These are phyloP conservation scores for Magnusiomyces fungicola DNA, from an alignment of 1,139 yeast genomes.

Conservation along the genomic window DNA sequence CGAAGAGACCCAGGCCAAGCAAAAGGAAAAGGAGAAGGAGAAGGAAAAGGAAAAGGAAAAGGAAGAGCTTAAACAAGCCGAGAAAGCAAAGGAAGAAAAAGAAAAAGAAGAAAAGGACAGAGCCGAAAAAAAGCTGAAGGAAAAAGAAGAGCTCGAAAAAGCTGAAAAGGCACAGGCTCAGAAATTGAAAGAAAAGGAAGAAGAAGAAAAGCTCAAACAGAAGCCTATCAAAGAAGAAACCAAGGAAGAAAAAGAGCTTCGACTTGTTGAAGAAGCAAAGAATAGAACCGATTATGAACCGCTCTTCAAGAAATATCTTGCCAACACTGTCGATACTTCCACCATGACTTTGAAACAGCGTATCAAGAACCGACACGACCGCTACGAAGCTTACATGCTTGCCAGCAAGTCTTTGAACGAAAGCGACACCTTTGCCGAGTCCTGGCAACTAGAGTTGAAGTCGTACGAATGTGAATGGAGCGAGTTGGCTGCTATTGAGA, in stretches of 20 bases:
- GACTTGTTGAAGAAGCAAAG: conserved; percentile 5
- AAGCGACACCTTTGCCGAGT: conserved; percentile 7
- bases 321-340: conserved; percentile 5
- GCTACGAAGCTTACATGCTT: conserved; percentile 13
- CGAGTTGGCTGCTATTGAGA: conserved; percentile 10
- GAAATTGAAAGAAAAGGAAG: conserved; percentile 10
- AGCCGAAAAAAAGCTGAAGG: conserved; percentile 6
- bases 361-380: conserved; percentile 7
- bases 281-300: not conserved
- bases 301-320: not conserved
- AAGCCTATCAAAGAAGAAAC: conserved; percentile 8
- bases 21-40: not conserved
- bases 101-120: conserved; percentile 24
- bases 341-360: conserved; percentile 8
- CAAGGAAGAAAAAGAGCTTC: conserved; percentile 4
- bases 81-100: conserved; percentile 26
- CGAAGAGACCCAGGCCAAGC: not conserved
- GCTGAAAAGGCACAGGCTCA: conserved; percentile 9
- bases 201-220: conserved; percentile 3
- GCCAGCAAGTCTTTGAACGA: conserved; percentile 3
- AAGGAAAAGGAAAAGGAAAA: conserved; percentile 12
- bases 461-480: conserved; percentile 11
- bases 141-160: conserved; percentile 6
- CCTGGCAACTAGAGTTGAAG: conserved; percentile 7
- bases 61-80: conserved; percentile 21